phyloP scores from a whole-genome alignment of 495 filamentous ascomycete genomes.

The Penicillium longicatenatum region DNA sequence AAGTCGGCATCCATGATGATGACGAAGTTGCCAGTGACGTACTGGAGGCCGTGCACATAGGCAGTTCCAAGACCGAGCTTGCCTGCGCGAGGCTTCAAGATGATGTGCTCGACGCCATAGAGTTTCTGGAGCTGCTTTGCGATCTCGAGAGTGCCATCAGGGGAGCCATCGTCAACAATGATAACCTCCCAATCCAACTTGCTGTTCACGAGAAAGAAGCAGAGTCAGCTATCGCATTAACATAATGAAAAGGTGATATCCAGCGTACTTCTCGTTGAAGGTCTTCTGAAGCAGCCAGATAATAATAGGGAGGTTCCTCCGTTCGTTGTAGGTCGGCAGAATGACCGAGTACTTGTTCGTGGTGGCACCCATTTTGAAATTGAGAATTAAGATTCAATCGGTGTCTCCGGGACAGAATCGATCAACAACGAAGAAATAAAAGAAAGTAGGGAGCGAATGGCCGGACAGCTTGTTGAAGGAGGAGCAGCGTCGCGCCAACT shows the following conservation, averaged over 20 bases:
- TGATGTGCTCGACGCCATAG: slow-evolving; percentile 73
- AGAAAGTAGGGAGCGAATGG: slow-evolving; percentile 32
- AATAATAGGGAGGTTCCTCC: slow-evolving; percentile 93
- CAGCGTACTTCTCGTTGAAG: slow-evolving; percentile 69
- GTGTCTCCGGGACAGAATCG: slow-evolving; percentile 16
- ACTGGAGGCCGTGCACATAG: slow-evolving; percentile 92
- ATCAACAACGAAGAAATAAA: slow-evolving; percentile 17
- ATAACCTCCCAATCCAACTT: slow-evolving; percentile 97
- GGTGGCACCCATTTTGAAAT: slow-evolving; percentile 42
- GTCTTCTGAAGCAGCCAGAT: slow-evolving; percentile 88
- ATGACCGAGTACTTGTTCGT: slow-evolving; percentile 92
- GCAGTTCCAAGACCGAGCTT: slow-evolving; percentile 97
- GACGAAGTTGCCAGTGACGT: slow-evolving; percentile 85
- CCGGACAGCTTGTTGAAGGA: slow-evolving; percentile 27
- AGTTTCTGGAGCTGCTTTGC: slow-evolving; percentile 85
- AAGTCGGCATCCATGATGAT: slow-evolving; percentile 99
- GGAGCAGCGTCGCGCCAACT: slow-evolving; percentile 29
- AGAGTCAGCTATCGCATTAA: not conserved
- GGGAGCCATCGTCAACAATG: slow-evolving; percentile 96
- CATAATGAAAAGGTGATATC: not conserved
- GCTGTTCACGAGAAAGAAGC: slow-evolving; percentile 41
- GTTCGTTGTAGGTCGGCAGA: slow-evolving; percentile 97
- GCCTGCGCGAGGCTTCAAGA: slow-evolving; percentile 82
- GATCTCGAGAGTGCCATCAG: slow-evolving; percentile 89
- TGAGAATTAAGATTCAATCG: slow-evolving; percentile 2